A percentile compares a stretch with the other conserved stretches of the same genome.
phyloP scores from a whole-genome alignment of 2,329 filamentous ascomycete genomes.

The Sphaerostilbella broomeana region DNA sequence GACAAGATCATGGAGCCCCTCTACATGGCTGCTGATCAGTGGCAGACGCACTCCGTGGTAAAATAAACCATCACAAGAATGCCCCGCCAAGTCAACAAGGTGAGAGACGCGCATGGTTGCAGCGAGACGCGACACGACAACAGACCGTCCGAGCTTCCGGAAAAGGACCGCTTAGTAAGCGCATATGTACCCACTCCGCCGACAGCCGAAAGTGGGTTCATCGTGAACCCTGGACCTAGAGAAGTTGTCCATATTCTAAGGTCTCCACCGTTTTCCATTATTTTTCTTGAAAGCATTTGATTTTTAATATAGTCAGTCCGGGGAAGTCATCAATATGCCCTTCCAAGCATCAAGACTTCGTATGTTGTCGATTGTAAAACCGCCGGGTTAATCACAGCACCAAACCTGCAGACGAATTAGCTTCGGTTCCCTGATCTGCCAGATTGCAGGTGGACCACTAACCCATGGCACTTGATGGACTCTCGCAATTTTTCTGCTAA shows the following conservation, averaged over 20 bases:
- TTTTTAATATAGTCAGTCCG: neutral
- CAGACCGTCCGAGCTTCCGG: neutral
- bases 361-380: slow-evolving; percentile 1
- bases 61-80: neutral
- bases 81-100: slow-evolving; percentile 6
- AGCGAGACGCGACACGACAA: slow-evolving; percentile 7
- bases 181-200: too few relatives aligned
- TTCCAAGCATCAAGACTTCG: neutral
- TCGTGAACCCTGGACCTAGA: too few relatives aligned
- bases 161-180: slow-evolving; percentile 3
- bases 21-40: slow-evolving; percentile 2
- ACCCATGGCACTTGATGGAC: slow-evolving; percentile 33
- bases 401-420: slow-evolving; percentile 5
- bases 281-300: too few relatives aligned
- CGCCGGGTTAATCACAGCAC: slow-evolving; percentile 3
- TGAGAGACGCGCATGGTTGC: slow-evolving; percentile 5
- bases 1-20: slow-evolving; percentile 2
- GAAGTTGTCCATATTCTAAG: too few relatives aligned
- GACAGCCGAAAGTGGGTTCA: too few relatives aligned
- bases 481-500: slow-evolving; percentile 24
- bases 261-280: too few relatives aligned
- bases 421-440: too few relatives aligned
- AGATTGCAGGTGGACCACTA: too few relatives aligned
- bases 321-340: neutral
- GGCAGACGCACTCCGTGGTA: neutral